phyloP scores from a whole-genome alignment of 2,329 filamentous ascomycete genomes.

The Graphium sp. region DNA sequence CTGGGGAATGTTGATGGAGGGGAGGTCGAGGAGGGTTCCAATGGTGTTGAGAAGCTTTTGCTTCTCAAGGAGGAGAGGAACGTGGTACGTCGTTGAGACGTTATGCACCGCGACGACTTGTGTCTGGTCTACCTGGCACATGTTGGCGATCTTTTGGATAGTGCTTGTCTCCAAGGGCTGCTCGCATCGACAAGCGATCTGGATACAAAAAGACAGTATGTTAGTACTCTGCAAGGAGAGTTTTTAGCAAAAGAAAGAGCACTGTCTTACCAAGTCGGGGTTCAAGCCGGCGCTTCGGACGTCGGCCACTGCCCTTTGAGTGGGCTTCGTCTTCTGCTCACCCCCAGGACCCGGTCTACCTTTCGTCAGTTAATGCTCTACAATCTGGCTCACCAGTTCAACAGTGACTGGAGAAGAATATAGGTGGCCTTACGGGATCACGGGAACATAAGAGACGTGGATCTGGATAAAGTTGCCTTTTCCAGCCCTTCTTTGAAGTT shows the following conservation, averaged over 20 bases:
- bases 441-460: slow-evolving; percentile 74
- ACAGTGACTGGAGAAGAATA: no score
- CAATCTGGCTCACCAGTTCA: no score
- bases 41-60: slow-evolving; percentile 61
- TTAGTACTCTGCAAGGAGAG: neutral
- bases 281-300: slow-evolving; percentile 65
- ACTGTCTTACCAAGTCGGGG: slow-evolving; percentile 43
- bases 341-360: slow-evolving; percentile 15
- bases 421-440: slow-evolving; percentile 15
- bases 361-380: slow-evolving; percentile 6
- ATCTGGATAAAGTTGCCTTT: slow-evolving; percentile 76
- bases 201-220: neutral
- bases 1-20: slow-evolving; percentile 33
- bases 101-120: slow-evolving; percentile 85
- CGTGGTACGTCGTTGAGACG: slow-evolving; percentile 83
- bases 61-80: slow-evolving; percentile 77
- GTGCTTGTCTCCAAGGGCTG: slow-evolving; percentile 55
- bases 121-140: slow-evolving; percentile 71
- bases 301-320: slow-evolving; percentile 74
- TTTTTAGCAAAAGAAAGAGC: slow-evolving; percentile 6
- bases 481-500: slow-evolving; percentile 56
- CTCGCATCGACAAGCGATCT: slow-evolving; percentile 90
- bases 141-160: slow-evolving; percentile 73
- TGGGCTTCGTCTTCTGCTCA: slow-evolving; percentile 94
- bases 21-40: slow-evolving; percentile 45